Evolutionary conservation across 768 basidiomycete species (phyloP).

Genomic region (Dacryopinax spathularia): DNA sequence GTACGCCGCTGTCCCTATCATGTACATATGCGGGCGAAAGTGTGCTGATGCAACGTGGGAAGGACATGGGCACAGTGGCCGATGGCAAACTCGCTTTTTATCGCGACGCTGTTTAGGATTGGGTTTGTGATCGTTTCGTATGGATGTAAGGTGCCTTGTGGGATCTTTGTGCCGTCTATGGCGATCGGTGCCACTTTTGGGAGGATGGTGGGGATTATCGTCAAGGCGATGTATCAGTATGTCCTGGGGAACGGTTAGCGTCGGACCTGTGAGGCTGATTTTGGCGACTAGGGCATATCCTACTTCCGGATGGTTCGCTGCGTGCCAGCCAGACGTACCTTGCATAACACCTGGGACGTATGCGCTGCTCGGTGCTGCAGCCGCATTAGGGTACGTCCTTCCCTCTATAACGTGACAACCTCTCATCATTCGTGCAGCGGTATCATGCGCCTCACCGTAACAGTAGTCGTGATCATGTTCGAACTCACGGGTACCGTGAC

Average conservation of each 20-base stretch:
- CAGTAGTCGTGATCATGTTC: conserved; percentile 99
- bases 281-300: conserved; percentile 55
- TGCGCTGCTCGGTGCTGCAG: conserved; percentile 92
- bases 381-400: conserved; percentile 61
- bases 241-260: conserved; percentile 10
- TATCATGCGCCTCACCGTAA: conserved; percentile 92
- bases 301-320: conserved; percentile 71
- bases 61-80: conserved; percentile 87
- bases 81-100: conserved; percentile 80
- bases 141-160: conserved; percentile 91
- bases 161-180: conserved; percentile 99
- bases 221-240: conserved; percentile 80
- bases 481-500: conserved; percentile 94
- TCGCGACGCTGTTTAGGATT: conserved; percentile 81
- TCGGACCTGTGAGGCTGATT: conserved; percentile 1
- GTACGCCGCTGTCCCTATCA: conserved; percentile 40
- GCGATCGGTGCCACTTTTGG: conserved; percentile 96
- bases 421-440: conserved; percentile 39
- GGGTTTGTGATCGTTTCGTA: conserved; percentile 83
- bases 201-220: conserved; percentile 90
- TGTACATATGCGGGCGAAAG: not conserved
- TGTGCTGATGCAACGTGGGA: conserved; percentile 3
- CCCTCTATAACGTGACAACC: not conserved
- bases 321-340: conserved; percentile 80
- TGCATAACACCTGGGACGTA: conserved; percentile 99